Conservation (phyloP, 2,329 filamentous ascomycete genomes). For the Pyrenophora teres region DNA sequence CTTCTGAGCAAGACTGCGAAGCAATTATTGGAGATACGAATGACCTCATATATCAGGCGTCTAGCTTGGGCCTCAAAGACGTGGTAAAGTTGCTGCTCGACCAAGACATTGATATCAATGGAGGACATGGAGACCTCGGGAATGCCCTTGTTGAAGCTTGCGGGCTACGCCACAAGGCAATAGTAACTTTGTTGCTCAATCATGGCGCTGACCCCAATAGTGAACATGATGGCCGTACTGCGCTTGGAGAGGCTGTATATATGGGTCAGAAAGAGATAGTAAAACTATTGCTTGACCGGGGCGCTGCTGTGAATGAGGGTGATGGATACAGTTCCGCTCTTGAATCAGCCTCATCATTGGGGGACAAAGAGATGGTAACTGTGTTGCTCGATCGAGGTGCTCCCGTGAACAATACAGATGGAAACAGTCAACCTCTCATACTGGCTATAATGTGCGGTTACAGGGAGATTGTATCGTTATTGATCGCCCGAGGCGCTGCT, state of each 20-base stretch:
- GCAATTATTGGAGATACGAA: not conserved
- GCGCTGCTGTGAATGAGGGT: conserved; percentile 20
- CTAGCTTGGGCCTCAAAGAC: conserved; percentile 17
- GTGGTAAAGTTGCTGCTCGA: conserved; percentile 20
- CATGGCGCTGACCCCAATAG: conserved; percentile 19
- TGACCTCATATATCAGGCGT: conserved; percentile 31
- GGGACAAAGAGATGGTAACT: not conserved
- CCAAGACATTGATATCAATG: conserved; percentile 25
- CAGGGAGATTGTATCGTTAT: no score
- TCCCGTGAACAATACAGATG: conserved; percentile 5
- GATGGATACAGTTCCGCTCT: conserved; percentile 20
- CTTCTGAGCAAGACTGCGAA: not conserved
- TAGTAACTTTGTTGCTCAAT: conserved; percentile 23
- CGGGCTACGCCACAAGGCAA: conserved; percentile 17
- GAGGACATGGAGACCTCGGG: conserved; percentile 15
- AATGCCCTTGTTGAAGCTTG: conserved; percentile 33
- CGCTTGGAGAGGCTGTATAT: conserved; percentile 27
- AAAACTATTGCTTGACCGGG: conserved; percentile 15
- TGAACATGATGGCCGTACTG: conserved; percentile 16
- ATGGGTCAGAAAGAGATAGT: conserved; percentile 27
- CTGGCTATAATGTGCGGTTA: no score
- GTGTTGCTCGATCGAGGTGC: conserved; percentile 18
- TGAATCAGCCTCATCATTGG: conserved; percentile 11
- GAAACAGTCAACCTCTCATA: no score
- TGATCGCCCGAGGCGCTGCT: no score